phyloP scores from a whole-genome alignment of 1,284 basidiomycete genomes.

The Ustilago tritici region DNA sequence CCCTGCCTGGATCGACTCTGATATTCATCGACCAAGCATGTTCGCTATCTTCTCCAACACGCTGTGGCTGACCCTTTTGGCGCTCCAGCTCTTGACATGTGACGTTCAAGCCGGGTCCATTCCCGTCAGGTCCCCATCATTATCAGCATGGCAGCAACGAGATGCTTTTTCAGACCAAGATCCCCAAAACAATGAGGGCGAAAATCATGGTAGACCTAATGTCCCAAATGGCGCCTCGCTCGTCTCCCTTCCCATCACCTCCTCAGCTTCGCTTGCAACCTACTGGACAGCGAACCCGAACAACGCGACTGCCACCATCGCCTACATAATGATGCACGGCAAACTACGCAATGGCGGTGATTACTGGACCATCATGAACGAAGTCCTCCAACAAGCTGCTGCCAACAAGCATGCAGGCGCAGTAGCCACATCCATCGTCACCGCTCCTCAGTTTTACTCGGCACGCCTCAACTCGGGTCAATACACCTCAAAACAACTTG shows the following conservation, averaged over 20 bases:
- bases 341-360: slow-evolving; percentile 58
- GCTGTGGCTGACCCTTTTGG: slow-evolving; percentile 22
- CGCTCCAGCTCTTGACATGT: slow-evolving; percentile 12
- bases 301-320: slow-evolving; percentile 50
- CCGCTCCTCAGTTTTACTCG: slow-evolving; percentile 65
- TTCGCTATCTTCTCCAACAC: not conserved
- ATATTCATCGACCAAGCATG: slow-evolving; percentile 6
- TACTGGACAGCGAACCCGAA: slow-evolving; percentile 56
- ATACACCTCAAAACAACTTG: slow-evolving; percentile 52
- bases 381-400: slow-evolving; percentile 49
- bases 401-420: slow-evolving; percentile 36
- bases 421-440: slow-evolving; percentile 47
- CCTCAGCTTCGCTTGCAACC: slow-evolving; percentile 28
- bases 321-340: slow-evolving; percentile 68
- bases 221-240: slow-evolving; percentile 52
- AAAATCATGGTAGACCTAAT: slow-evolving; percentile 37
- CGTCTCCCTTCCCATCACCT: slow-evolving; percentile 45
- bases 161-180: slow-evolving; percentile 47
- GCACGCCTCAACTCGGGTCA: slow-evolving; percentile 60
- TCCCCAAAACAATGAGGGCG: slow-evolving; percentile 44
- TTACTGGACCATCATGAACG: slow-evolving; percentile 62
- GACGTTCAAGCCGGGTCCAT: slow-evolving; percentile 4
- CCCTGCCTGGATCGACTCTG: not conserved
- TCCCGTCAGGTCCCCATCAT: slow-evolving; percentile 1
- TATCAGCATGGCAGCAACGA: slow-evolving; percentile 8